Conservation (phyloP, 495 filamentous ascomycete species). For the Annulohypoxylon nitens region DNA sequence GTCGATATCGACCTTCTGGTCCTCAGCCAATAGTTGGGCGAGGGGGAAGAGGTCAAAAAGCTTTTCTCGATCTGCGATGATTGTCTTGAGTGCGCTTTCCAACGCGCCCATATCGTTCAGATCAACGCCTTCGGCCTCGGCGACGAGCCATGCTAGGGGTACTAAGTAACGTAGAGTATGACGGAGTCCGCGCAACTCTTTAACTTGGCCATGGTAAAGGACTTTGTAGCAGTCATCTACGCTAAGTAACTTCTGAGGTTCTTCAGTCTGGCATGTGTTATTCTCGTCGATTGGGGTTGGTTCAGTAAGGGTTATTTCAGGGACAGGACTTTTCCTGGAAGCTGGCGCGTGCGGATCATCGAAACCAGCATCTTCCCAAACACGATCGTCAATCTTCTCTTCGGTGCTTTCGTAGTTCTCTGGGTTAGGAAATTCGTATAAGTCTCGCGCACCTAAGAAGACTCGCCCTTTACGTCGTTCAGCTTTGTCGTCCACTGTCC, state of each 20-base stretch:
- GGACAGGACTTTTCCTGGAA: neutral
- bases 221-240: conserved; percentile 27
- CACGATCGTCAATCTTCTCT: neutral
- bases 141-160: conserved; percentile 32
- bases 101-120: conserved; percentile 15
- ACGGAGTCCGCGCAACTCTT: conserved; percentile 20
- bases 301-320: conserved; percentile 15
- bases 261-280: neutral
- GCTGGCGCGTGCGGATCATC: conserved; percentile 15
- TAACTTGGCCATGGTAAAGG: conserved; percentile 20
- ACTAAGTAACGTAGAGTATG: conserved; percentile 9
- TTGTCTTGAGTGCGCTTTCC: conserved; percentile 15
- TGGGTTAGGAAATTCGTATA: conserved; percentile 38
- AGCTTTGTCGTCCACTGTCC: conserved; percentile 13
- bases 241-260: conserved; percentile 5
- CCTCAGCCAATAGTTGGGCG: conserved; percentile 32
- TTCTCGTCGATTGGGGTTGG: conserved; percentile 9
- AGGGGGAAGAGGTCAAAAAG: conserved; percentile 39
- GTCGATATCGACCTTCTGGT: conserved; percentile 35
- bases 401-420: conserved; percentile 16
- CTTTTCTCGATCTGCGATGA: conserved; percentile 38
- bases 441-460: neutral
- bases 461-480: conserved; percentile 38
- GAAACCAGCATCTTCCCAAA: conserved; percentile 42
- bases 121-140: conserved; percentile 37